Evolutionary conservation across 1,284 basidiomycete genomes (phyloP).

Genomic region (Mycena sp.): DNA sequence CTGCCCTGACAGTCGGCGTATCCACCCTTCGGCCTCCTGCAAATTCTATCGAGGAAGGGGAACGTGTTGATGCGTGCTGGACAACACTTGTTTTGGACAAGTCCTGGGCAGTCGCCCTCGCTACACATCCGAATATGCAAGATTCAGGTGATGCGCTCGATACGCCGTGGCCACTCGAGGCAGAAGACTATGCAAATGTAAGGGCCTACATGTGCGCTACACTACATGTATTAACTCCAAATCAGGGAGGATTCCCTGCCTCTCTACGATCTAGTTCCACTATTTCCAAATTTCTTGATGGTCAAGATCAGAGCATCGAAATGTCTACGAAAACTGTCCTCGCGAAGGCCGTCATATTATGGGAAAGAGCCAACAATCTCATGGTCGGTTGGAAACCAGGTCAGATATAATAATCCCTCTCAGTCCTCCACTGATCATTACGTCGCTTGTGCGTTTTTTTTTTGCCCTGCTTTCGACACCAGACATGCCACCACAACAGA

Average conservation of each 20-base stretch:
- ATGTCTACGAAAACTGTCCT: slow-evolving; percentile 15
- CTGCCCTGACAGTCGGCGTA: too few relatives aligned
- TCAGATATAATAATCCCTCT: slow-evolving; percentile 26
- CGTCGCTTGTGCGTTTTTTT: slow-evolving; percentile 13
- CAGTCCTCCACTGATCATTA: slow-evolving; percentile 30
- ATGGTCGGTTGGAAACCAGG: slow-evolving; percentile 46
- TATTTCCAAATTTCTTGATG: slow-evolving; percentile 7
- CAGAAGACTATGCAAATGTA: slow-evolving; percentile 51
- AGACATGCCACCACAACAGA: slow-evolving; percentile 50
- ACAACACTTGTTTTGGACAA: slow-evolving; percentile 60
- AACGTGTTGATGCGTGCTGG: slow-evolving; percentile 68
- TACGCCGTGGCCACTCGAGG: slow-evolving; percentile 57
- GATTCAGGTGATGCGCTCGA: slow-evolving; percentile 51
- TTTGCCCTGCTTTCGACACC: not conserved
- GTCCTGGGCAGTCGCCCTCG: slow-evolving; percentile 55
- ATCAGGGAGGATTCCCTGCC: not conserved
- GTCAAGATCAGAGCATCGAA: not conserved
- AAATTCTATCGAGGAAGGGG: slow-evolving; percentile 55
- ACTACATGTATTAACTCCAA: not conserved
- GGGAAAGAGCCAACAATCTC: slow-evolving; percentile 17
- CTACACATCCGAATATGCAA: slow-evolving; percentile 12
- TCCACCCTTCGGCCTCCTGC: not conserved
- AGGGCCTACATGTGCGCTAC: slow-evolving; percentile 44
- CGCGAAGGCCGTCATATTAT: slow-evolving; percentile 17
- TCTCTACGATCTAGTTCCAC: slow-evolving; percentile 16